A percentile compares a stretch with the other conserved stretches of the same genome.
Conservation (phyloP, 495 filamentous ascomycete genomes). For the Tuber melanosporum region DNA sequence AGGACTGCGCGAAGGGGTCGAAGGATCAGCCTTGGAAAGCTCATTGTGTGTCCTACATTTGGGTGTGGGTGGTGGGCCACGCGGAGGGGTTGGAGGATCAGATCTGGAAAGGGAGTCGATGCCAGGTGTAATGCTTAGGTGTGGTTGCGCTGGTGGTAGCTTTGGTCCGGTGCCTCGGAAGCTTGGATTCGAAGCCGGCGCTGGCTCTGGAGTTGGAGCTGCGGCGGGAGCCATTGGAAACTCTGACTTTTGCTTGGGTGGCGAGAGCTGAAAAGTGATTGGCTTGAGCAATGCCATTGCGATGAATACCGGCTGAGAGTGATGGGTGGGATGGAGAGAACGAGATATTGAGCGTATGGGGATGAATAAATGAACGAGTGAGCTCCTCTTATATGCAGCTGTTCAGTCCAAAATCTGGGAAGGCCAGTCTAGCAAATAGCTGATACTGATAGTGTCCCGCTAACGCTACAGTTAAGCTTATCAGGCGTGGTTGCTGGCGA, state of each 20-base stretch:
- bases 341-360: constrained; percentile 12
- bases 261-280: constrained; percentile 33
- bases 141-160: constrained; percentile 3
- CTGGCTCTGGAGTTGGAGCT: not conserved
- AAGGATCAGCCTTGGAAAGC: constrained; percentile 28
- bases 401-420: not conserved
- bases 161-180: not conserved
- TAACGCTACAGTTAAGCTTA: not conserved
- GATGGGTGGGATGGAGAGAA: constrained; percentile 23
- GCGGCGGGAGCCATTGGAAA: not conserved
- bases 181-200: not conserved
- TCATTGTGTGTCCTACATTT: constrained; percentile 23
- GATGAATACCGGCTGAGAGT: constrained; percentile 21
- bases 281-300: constrained; percentile 35
- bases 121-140: constrained; percentile 18
- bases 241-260: constrained; percentile 5
- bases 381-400: not conserved
- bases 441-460: not conserved
- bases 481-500: not conserved
- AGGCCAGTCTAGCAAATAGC: not conserved
- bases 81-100: constrained; percentile 28
- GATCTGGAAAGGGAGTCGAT: constrained; percentile 28
- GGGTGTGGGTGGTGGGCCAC: constrained; percentile 33
- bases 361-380: not conserved
- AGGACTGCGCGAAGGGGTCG: constrained; percentile 27